Evolutionary conservation across 306 rosid genomes (phyloP), one percentile per base, ranked within the genome.

Genomic region (Trifolium subterraneum): DNA sequence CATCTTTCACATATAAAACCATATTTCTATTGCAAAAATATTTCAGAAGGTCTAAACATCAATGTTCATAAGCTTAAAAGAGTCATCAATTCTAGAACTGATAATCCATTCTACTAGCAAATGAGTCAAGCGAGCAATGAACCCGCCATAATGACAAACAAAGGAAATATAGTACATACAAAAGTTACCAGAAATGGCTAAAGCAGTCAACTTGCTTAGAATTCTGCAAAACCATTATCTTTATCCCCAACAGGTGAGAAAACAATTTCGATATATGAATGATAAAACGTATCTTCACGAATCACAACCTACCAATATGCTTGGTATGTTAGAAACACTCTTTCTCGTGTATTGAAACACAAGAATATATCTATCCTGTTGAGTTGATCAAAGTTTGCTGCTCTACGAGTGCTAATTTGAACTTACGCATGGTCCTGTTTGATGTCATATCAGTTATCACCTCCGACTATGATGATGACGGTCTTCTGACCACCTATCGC

Each of bases 401-500:
- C 6, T 65, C 36, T 65, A 22, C 18, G 7, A 65, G 16, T 13
- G 31, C 71, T 41, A 65, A 65, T 65, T 20, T 8, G 35, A 65
- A 65, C 71, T 20, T 35, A 39, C 3, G 6, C 5, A 36, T 22
- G 18, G 50, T 42, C 69, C 56, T 36, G 31, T 54, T 68, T 64
- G 47, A 56, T 35, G 23, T 36, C 54, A 36, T 16, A 45, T n/a
- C 12, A 39, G 33, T 42, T 20, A 50, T 82, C 64, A 90, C 85
- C 93, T 80, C 77, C 86, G 74, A 71, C 87, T 85, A 35, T 80
- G 86, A 79, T 79, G 45, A 61, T 87, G 76, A 35, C 80, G 78
- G 50, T 85, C 87, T 15, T 83, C 90, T 41, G 70, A 50, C 76
- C 59, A 56, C 76, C 63, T 62, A 35, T 85, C 91, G 81, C 7